These are phyloP conservation scores for Abelmoschus esculentus DNA, from an alignment of 345 rosid species.

Conservation along the genomic window DNA sequence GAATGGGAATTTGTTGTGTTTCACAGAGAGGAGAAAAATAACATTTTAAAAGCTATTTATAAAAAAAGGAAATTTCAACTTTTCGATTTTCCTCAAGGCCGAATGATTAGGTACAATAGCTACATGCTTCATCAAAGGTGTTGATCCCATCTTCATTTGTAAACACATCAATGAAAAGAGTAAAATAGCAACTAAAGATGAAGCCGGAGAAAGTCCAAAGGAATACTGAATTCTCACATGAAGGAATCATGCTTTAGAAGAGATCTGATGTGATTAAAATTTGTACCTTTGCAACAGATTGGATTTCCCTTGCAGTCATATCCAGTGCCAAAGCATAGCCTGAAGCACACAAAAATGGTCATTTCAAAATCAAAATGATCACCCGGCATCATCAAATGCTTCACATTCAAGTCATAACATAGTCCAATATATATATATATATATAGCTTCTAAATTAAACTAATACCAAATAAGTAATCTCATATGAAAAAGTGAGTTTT, in stretches of 20 bases:
- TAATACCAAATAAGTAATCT: background rate
- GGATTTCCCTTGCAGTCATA: constrained; percentile 92
- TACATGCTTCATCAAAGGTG: background rate
- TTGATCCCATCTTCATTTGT: background rate
- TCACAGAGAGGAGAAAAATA: background rate
- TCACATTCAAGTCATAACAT: no score
- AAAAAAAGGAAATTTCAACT: background rate
- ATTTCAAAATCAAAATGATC: background rate
- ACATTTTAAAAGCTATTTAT: background rate
- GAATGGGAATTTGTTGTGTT: background rate
- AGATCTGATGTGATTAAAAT: constrained; percentile 2
- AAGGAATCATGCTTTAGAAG: background rate
- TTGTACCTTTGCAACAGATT: constrained; percentile 67
- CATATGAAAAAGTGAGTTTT: no score
- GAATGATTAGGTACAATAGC: background rate
- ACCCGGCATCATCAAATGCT: background rate
- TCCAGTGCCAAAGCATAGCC: constrained; percentile 94
- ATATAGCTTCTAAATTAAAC: background rate
- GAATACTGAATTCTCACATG: background rate
- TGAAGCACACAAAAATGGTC: constrained; percentile 17
- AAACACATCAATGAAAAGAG: background rate
- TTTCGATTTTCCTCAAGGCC: background rate
- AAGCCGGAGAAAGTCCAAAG: background rate
- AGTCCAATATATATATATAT: no score
- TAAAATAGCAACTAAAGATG: background rate